Conservation (phyloP, 768 basidiomycete species). For the Tulasnella sp. region DNA sequence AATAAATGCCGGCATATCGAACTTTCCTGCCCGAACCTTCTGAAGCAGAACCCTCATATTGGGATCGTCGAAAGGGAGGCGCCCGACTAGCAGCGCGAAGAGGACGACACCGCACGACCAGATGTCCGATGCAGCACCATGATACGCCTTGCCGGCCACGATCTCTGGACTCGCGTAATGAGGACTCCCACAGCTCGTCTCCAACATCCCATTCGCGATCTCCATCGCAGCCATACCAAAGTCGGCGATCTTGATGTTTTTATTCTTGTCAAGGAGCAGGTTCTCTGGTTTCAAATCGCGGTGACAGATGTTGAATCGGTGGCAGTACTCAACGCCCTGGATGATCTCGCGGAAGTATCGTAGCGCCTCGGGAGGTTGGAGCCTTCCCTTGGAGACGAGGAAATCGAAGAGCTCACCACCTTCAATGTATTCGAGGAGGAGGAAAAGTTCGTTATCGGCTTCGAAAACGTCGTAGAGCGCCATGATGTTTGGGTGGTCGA, state of each 20-base stretch:
- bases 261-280: slow-evolving; percentile 62
- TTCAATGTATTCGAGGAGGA: slow-evolving; percentile 90
- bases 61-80: slow-evolving; percentile 91
- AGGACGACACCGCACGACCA: slow-evolving; percentile 96
- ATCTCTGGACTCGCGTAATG: slow-evolving; percentile 98
- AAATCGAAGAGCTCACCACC: slow-evolving; percentile 97
- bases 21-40: slow-evolving; percentile 82
- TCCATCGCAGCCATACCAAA: slow-evolving; percentile 99
- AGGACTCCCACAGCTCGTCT: slow-evolving; percentile 93
- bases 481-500: slow-evolving; percentile 96
- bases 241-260: slow-evolving; percentile 88
- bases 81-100: slow-evolving; percentile 78
- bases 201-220: slow-evolving; percentile 69
- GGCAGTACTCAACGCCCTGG: slow-evolving; percentile 91
- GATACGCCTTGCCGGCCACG: slow-evolving; percentile 80
- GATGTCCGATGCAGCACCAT: slow-evolving; percentile 84
- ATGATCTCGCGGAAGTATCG: slow-evolving; percentile 94
- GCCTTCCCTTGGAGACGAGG: slow-evolving; percentile 76
- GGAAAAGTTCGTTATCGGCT: slow-evolving; percentile 80
- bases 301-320: slow-evolving; percentile 95
- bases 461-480: slow-evolving; percentile 94
- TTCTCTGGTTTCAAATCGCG: slow-evolving; percentile 98
- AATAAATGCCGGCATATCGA: slow-evolving; percentile 69
- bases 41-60: slow-evolving; percentile 52
- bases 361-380: slow-evolving; percentile 72